These are phyloP conservation scores for Calvatia gigantea DNA, from an alignment of 768 basidiomycete genomes.

Conservation along the genomic window DNA sequence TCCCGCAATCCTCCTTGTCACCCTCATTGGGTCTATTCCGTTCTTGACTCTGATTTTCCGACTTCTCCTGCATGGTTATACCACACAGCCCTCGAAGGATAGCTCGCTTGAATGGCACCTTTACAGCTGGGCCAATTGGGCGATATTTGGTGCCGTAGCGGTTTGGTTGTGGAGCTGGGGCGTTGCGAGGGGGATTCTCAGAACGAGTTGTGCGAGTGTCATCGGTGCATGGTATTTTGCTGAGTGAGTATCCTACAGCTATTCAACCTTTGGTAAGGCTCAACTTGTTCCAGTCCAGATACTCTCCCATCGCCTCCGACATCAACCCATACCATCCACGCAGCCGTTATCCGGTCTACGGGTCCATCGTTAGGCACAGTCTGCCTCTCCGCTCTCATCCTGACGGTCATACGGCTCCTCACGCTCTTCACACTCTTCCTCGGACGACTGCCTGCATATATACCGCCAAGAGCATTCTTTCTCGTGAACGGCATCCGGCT, in stretches of 20 bases:
- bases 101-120: constrained; percentile 38
- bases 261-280: neutral
- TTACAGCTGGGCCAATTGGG: constrained; percentile 37
- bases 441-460: constrained; percentile 49
- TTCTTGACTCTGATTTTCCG: constrained; percentile 79
- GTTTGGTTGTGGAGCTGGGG: constrained; percentile 77
- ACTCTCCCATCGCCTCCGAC: constrained; percentile 42
- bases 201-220: constrained; percentile 76
- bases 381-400: constrained; percentile 70
- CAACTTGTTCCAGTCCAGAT: constrained; percentile 23
- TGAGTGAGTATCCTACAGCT: constrained; percentile 33
- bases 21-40: constrained; percentile 71
- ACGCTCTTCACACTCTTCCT: constrained; percentile 46
- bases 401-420: constrained; percentile 66
- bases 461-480: constrained; percentile 43
- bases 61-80: constrained; percentile 67
- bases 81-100: constrained; percentile 18
- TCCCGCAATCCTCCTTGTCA: constrained; percentile 63
- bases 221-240: constrained; percentile 92
- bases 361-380: constrained; percentile 82
- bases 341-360: constrained; percentile 73
- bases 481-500: constrained; percentile 44
- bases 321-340: constrained; percentile 72
- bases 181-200: constrained; percentile 73
- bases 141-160: constrained; percentile 47